A percentile compares a stretch with the other conserved stretches of the same genome.
Evolutionary conservation across 345 rosid genomes (phyloP).

Genomic region (Melastoma malabathricum): DNA sequence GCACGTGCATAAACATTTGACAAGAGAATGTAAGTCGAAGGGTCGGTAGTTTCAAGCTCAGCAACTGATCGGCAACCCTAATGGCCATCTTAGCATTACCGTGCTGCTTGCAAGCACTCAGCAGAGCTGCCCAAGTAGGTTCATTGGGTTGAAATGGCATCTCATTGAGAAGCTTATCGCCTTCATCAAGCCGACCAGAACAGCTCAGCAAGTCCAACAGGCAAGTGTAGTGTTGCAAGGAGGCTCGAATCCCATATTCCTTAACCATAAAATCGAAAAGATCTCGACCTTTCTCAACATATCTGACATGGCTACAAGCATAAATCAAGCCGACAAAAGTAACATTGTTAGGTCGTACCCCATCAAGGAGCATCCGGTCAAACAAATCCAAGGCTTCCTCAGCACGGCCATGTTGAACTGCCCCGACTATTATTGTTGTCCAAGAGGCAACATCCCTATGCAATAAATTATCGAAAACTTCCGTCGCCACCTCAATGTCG

Average conservation of each 20-base stretch:
- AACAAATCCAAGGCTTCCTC: conserved; percentile 5
- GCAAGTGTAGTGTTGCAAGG: conserved; percentile 6
- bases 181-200: conserved; percentile 3
- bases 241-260: conserved; percentile 1
- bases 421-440: conserved; percentile 1
- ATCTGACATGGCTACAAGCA: conserved; percentile 7
- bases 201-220: conserved; percentile 3
- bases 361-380: background rate
- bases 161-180: conserved; percentile 3
- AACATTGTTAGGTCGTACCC: conserved; percentile 3
- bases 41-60: conserved; percentile 2
- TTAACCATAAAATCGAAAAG: conserved; percentile 5
- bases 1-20: conserved; percentile 4
- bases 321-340: conserved; percentile 6
- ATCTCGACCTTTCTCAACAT: background rate
- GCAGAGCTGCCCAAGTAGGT: conserved; percentile 6
- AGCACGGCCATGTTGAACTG: conserved; percentile 5
- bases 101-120: conserved; percentile 7
- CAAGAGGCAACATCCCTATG: conserved; percentile 5
- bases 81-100: conserved; percentile 4
- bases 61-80: background rate
- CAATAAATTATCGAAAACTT: background rate
- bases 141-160: conserved; percentile 7
- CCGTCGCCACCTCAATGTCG: background rate
- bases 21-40: conserved; percentile 5